Base-by-base conservation (phyloP, 768 basidiomycete genomes). In the Pleurotus salmoneostramineus region DNA sequence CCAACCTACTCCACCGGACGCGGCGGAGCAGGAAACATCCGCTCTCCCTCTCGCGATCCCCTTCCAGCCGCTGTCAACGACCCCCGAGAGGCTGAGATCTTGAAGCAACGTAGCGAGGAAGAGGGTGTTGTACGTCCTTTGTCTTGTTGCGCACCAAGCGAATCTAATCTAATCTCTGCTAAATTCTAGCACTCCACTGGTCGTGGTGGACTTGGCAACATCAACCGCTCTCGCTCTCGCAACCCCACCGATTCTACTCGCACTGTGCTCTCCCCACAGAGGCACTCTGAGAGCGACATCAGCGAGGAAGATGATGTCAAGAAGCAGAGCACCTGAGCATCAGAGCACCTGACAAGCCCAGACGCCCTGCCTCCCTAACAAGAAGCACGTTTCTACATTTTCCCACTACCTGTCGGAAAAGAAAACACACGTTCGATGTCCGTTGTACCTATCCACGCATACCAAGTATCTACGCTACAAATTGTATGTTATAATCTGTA, bases 1-100 rank as follows among this genome's bases (percentile, higher is more conserved):
- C 62, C 83, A 73, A 58, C 78, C 14, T 75, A 72, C 61, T 85
- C 83, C 15, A 80, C 80, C 44, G 93, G 93, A 8, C 84, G 92
- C 51, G 93, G 93, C 31, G 93, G 93, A 12, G 81, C 81, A 6
- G 93, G 93, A 6, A 95, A 95, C 77, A 85, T 95, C 51, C 85
- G 89, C 57, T 88, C 91, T 1, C 86, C 85, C 0, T 91, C 90
- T 21, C 82, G 85, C 36, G 86, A 84, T 54, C 64, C 69, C 1
- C 61, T 63, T 37, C 64, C 67, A 5, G 64, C 63, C 14, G 58
- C 68, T 1, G 71, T 71, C 17, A 40, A 42, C 37, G 52, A 54
- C 21, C 64, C 71, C 8, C 62, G 63, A 51, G 79, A 82, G 61
- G 64, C 72, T n/a, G 69, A 74, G 8, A 65, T 80, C 1, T 73